Base-by-base conservation (phyloP, 371 early-diverging fungal species). In the Mortierella sp. region DNA sequence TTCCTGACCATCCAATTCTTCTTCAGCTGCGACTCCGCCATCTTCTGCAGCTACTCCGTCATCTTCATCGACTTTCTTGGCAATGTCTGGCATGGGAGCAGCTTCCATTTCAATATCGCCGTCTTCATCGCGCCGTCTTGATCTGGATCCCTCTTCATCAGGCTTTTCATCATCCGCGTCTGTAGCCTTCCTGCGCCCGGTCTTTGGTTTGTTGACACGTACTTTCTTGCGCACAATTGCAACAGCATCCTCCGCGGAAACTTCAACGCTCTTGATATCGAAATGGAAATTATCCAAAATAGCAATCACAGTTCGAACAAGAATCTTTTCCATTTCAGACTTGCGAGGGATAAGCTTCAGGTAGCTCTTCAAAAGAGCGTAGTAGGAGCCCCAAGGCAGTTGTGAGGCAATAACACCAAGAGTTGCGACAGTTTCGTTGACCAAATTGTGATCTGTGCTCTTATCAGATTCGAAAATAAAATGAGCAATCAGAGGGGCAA, bases 241-340 rank as follows among this genome's bases (percentile, higher is more conserved):
- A 15, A 78, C 51, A 47, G 68, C 73, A 19, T 76, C 70, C 58
- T 77, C 75, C 7, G 69, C 43, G 15, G 84, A 76, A 2, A 89
- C 76, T 49, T 85, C 79, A 17, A 89, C 88, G 15, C 85, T 59
- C 53, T 87, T 88, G 49, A 96, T 68, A 72, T 96, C 93, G 83
- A 96, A 97, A 72, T 96, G 95, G 90, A 98, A 98, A 32, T 89
- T 89, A 63, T 97, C 97, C 59, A 99, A 75, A 49, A 97, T 85
- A 12, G 91, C 84, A 66, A 94, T 89, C 12, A 97, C 86, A 0
- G 93, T 86, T 31, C 96, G 89, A 35, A 96, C 90, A 66, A 94
- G 83, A 3, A 92, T 84, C 78, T 92, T 94, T 75, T 95, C 96
- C 65, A 93, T 84, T 31, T 88, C 87, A 3, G 90, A 86, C 62